phyloP scores from a whole-genome alignment of 306 rosid species.

The Pueraria montana region DNA sequence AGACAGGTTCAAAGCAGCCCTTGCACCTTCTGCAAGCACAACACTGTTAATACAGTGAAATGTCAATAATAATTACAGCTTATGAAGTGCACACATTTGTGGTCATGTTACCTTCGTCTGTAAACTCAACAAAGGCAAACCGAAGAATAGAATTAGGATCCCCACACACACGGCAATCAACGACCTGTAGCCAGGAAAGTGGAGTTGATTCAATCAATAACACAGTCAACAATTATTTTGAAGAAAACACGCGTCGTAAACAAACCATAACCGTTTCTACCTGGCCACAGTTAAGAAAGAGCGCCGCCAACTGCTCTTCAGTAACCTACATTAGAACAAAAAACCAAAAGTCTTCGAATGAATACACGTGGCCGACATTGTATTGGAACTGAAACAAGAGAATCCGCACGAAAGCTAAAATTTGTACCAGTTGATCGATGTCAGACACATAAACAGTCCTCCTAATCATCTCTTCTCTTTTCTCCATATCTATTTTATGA shows the following conservation, averaged over 20 bases:
- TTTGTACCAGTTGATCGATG: constrained; percentile 89
- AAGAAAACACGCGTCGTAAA: neutral
- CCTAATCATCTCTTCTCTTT: constrained; percentile 89
- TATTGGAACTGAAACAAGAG: constrained; percentile 6
- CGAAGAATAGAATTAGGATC: constrained; percentile 98
- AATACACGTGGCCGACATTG: constrained; percentile 30
- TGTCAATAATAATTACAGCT: constrained; percentile 11
- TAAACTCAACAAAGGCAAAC: constrained; percentile 95
- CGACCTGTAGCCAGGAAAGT: constrained; percentile 69
- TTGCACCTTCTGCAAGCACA: constrained; percentile 84
- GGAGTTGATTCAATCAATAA: constrained; percentile 39
- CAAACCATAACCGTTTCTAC: constrained; percentile 54
- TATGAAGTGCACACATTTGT: neutral
- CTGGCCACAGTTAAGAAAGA: constrained; percentile 94
- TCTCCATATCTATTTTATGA: constrained; percentile 72
- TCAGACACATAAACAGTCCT: constrained; percentile 99
- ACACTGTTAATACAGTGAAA: constrained; percentile 41
- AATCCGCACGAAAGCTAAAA: constrained; percentile 30
- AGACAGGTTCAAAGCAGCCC: constrained; percentile 89
- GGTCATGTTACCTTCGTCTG: constrained; percentile 84
- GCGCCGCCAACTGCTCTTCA: constrained; percentile 96
- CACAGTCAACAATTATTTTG: constrained; percentile 43
- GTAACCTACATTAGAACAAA: constrained; percentile 73
- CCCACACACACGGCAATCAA: constrained; percentile 98
- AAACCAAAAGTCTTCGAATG: constrained; percentile 42